Evolutionary conservation across 2,329 filamentous ascomycete species (phyloP), one percentile per base, ranked within the genome.

Genomic region (Fusarium chaquense): DNA sequence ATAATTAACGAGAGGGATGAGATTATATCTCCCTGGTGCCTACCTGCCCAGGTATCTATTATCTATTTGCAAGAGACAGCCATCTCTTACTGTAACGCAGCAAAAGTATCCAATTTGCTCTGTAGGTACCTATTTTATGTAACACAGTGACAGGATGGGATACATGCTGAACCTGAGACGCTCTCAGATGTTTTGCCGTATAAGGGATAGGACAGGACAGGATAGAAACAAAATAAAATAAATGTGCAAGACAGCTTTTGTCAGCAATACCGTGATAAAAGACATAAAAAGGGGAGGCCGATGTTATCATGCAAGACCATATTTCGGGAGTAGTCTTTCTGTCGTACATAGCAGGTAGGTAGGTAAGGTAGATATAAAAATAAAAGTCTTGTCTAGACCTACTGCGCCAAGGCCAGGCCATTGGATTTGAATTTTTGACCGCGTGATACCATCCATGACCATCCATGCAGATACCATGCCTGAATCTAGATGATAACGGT

Each of bases 151-250:
- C 52, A 47, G 22, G 22, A 45, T 36, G 28, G 51, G 20, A 30
- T 30, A 52, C 24, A 41, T 26, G 59, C 63, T 67, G 63, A 67
- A 67, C 54, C 65, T 43, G 49, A 67, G 63, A 64, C 65, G 35
- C 47, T 47, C 58, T 54, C 63, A 59, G 58, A 67, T 57, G 44
- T 30, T 66, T 61, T 18, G 6, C 44, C 47, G 22, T 40, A 18
- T 18, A 38, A 61, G 55, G 50, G 56, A 33, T 28, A 26, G 20
- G 35, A 30, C 26, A 28, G 28, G 32, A 33, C 33, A 26, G 33
- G 30, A 35, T n/a, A 49, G n/a, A 67, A 63, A 50, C 58, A 64
- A 68, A 59, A 67, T 44, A 55, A 63, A 59, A 67, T 49, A 55
- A 63, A 65, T 18, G 46, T 46, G 20, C 36, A 36, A 51, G 30